Base-by-base conservation (phyloP, 2,329 filamentous ascomycete genomes). In the Rhytidhysteron rufulum region DNA sequence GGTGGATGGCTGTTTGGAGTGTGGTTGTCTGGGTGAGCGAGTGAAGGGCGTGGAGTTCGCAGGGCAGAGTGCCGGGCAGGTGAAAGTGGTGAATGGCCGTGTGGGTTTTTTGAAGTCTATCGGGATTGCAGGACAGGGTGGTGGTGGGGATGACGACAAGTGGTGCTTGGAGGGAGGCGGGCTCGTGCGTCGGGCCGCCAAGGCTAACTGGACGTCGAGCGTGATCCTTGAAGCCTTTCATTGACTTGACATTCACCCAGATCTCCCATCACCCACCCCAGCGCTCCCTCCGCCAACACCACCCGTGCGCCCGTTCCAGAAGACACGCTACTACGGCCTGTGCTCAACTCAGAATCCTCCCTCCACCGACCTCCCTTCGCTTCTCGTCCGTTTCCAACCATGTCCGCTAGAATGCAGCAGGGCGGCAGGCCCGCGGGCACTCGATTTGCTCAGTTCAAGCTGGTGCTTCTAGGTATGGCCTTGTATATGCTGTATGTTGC, bases 401-500 rank as follows among this genome's bases (percentile, higher is more conserved):
- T 97, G 91, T 86, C 90, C 71, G 80, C 86, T 68, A 83, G 89
- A 82, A 82, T 82, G 73, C 83, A 77, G 80, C 83, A 82, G 80
- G 76, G 77, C 63, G 75, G 73, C 60, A 74, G 80, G 51, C 77
- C 79, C 45, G 78, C 78, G 60, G 79, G 62, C 50, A 63, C 86
- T 70, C 84, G 91, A 62, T 97, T 98, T 71, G 91, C 93, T 60
- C 93, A 98, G 78, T 98, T 98, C 75, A 98, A 98, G 79, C 80
- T 98, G 58, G 93, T 98, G 53, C 77, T 98, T 63, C 79, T 98
- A 51, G 93, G 93, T 97, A 80, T 55, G 85, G 18, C 15, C 30
- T 13, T 4, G 16, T 10, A 16, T 35, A 29, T 19, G 16, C n/a
- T 2, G 21, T 18, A 10, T 27, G 1, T 63, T 30, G 38, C 37